Conservation (phyloP, 164 flowering plant species). For the Sextonia rubra region DNA sequence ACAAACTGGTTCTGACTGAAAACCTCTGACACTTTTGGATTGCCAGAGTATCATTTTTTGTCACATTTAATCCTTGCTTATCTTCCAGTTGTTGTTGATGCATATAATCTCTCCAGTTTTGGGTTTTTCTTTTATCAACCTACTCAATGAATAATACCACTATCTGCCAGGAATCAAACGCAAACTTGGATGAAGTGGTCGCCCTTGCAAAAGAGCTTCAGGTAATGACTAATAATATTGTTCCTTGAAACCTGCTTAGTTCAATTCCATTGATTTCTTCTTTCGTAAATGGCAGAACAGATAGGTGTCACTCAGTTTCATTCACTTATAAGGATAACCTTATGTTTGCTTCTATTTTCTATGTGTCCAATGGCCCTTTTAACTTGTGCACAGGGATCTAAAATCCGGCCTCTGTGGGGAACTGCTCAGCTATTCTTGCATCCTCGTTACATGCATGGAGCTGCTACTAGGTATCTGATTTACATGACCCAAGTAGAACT, state of each 20-base stretch:
- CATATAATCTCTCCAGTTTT: not conserved
- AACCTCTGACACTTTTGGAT: too few relatives aligned
- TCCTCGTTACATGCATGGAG: constrained; percentile 99
- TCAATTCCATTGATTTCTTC: not conserved
- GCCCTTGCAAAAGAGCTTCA: constrained; percentile 95
- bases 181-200: constrained; percentile 87
- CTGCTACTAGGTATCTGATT: constrained; percentile 74
- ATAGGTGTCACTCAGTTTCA: not conserved
- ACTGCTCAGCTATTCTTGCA: constrained; percentile 92
- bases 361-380: not conserved
- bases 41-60: not conserved
- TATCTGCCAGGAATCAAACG: constrained; percentile 70
- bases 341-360: not conserved
- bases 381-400: constrained; percentile 46
- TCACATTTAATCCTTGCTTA: too few relatives aligned
- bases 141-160: not conserved
- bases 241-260: not conserved
- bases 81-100: not conserved
- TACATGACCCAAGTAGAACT: not conserved
- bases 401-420: constrained; percentile 86
- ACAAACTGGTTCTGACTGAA: too few relatives aligned
- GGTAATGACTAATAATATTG: constrained; percentile 42
- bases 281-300: not conserved
- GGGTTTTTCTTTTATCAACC: not conserved
- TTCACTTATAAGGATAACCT: not conserved